Evolutionary conservation across 805 yeast species (phyloP), one percentile per base, ranked within the genome.

Genomic region (Nakazawaea wyomingensis): DNA sequence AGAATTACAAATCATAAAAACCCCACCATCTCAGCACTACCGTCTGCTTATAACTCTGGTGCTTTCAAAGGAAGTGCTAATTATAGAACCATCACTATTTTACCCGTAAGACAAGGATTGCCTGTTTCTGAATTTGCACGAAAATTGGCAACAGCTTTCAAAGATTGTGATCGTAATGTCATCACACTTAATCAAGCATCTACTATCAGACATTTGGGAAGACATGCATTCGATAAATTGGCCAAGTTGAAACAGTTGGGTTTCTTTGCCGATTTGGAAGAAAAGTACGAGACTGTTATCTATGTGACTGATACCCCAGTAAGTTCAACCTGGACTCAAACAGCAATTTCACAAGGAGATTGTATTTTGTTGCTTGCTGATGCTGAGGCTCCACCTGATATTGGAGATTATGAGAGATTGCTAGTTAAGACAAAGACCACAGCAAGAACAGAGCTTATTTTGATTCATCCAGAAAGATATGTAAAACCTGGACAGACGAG

Each of bases 291-390:
- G 51, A 83, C 88, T n/a, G 84, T 93, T 4, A 78, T 91, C 2
- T 93, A 91, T 55, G 80, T 91, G 10, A 90, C 93, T 20, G 98
- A 93, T 54, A 80, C 96, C 0, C 72, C 85, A 0, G 78, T 84
- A 2, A 80, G 79, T 50, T 85, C 96, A 0, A 73, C 80, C 16
- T 91, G 99, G 99, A 87, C 96, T 0, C 73, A 78, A 7, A 87
- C 96, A 0, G 93, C 98, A 60, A 84, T 91, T 32, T 80, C 90
- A 7, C 97, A 91, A 60, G 98, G 96, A 14, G 98, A 91, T 61
- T 90, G 97, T 65, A 79, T 91, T n/a, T 66, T 93, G 26, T 65
- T 93, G 14, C 61, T 93, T 13, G 97, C 97, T 0, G 90, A 91
- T 64, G 95, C 96, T 0, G 68, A 73, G 6, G 76, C 80, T 16